Evolutionary conservation across 768 basidiomycete species (phyloP), one percentile per base, ranked within the genome.

Genomic region (Candolleomyces efflorescens): DNA sequence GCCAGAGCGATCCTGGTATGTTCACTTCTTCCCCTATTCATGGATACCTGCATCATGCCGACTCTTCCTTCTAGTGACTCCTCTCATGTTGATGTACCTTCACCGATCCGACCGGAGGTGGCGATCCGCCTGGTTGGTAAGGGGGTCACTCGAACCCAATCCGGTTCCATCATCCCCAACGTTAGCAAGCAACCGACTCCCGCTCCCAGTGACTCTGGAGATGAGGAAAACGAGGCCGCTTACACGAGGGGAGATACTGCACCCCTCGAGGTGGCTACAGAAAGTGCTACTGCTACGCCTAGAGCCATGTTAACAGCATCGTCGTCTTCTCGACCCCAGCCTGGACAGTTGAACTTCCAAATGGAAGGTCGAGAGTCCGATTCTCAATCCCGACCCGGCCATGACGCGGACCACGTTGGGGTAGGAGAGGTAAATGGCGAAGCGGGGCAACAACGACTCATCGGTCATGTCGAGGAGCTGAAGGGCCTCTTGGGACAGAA

Each of bases 111-210:
- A 45, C 26, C 15, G 52, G 20, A 15, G n/a, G 43, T 15, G 7
- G 41, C 51, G 12, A 38, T 37, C 3, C 24, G 24, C 18, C 4
- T 22, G 37, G 32, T 54, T 54, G 11, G 41, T 53, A 59, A 48
- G 58, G 56, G 56, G 38, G 44, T 58, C 37, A 53, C 56, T 9
- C 66, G 24, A 70, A 80, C 81, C 6, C 72, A 74, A 55, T 80
- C 80, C 10, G 81, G 81, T 2, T 78, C 82, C 3, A 61, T 73
- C 48, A 82, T 82, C 56, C 72, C 76, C 48, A 64, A 71, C 36
- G 41, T 78, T 37, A 81, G 78, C 68, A 78, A 77, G 60, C 79
- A 71, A 22, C 80, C 80, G 10, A 82, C 81, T 1, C 82, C 82
- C 53, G 78, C 78, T 20, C 79, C 80, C 32, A 81, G 74, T 61